Conservation (phyloP, 129 eudicot species). For the Flaveria robusta region DNA sequence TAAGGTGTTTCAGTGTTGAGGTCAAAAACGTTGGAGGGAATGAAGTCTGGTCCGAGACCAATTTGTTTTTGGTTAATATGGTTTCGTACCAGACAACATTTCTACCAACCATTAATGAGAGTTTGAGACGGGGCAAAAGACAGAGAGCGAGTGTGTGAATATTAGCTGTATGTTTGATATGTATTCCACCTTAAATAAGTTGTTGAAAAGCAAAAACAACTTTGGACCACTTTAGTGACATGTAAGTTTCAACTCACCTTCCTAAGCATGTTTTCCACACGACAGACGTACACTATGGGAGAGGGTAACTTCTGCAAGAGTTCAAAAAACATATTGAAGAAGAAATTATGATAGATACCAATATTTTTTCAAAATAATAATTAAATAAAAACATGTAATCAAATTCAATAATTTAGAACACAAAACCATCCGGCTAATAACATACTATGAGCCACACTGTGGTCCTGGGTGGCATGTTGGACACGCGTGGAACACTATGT, state of each 20-base stretch:
- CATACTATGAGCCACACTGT: too few species aligned
- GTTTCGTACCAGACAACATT: constrained; percentile 75
- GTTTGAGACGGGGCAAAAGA: constrained; percentile 15
- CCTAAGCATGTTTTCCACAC: constrained; percentile 48
- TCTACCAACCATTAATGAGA: constrained; percentile 54
- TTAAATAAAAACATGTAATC: too few species aligned
- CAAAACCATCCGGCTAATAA: too few species aligned
- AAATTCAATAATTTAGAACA: too few species aligned
- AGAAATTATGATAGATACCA: background rate
- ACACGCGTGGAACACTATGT: too few species aligned
- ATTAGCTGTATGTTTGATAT: constrained; percentile 35
- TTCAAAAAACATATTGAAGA: background rate
- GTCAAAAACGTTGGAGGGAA: constrained; percentile 70
- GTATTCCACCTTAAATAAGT: constrained; percentile 46
- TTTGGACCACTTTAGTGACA: constrained; percentile 30
- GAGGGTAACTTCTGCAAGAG: background rate
- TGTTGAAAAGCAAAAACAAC: constrained; percentile 32
- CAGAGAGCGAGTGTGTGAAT: constrained; percentile 29
- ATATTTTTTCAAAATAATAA: too few species aligned
- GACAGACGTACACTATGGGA: constrained; percentile 5
- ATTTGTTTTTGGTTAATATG: constrained; percentile 26
- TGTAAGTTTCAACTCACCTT: constrained; percentile 38
- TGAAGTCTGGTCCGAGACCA: constrained; percentile 99
- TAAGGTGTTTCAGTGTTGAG: background rate
- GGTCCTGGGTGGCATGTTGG: too few species aligned